Base-by-base conservation (phyloP, 1,284 basidiomycete genomes). In the Leccinum ponderosum region DNA sequence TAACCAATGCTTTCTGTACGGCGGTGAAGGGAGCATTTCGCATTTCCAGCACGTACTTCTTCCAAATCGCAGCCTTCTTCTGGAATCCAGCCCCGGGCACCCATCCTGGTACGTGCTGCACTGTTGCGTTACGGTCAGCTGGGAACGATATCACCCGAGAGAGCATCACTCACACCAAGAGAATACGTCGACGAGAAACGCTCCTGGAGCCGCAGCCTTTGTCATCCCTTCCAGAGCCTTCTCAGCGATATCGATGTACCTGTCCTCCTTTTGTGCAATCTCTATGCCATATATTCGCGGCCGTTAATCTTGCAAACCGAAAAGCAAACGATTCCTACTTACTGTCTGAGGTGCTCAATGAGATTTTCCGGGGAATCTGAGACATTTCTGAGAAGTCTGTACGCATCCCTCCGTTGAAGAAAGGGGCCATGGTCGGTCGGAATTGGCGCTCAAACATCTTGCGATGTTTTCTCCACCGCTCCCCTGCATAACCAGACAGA, bases 391-490 rank as follows among this genome's bases (percentile, higher is more conserved):
- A 81, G 68, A 3, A 83, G 72, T 6, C 68, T 62, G 37, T 78
- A 75, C 0, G 78, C 77, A 60, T 79, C 78, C 61, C 73, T 73
- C 15, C 69, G 69, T 51, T 81, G 78, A 39, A 78, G 69, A 22
- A 22, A 29, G 27, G 72, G 1, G 73, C 75, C 77, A 77, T 69
- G 0, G 73, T 71, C 25, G 76, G 75, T 29, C 77, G 73, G 62
- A 85, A 83, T 62, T 80, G 75, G 6, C 74, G 70, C 60, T 83
- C 77, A 60, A 83, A 82, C 71, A 81, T 75, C 54, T 74, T 78
- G 50, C 82, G 79, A 65, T 83, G 80, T 37, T 74, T 75, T 55
- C 74, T 78, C 83, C 83, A 85, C 39, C 73, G 72, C n/a, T 82
- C 77, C 27, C 81, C 77, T 78, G 6, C 44, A 53, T 9, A 7